Base-by-base conservation (phyloP, 176 grass and related monocot genomes). In the Hsuehochloa calcarea region DNA sequence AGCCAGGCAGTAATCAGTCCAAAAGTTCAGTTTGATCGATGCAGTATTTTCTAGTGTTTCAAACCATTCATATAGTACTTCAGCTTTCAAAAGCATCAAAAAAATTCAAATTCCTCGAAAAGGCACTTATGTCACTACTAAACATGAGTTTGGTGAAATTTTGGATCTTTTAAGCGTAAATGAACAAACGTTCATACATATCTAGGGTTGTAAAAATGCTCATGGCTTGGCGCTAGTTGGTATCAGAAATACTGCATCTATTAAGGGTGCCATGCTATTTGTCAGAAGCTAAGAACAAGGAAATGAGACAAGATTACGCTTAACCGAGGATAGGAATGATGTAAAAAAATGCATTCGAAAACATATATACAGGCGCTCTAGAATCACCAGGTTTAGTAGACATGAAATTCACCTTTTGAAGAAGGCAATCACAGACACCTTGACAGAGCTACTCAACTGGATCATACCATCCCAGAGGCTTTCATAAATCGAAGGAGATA, bases 381-480 rank as follows among this genome's bases (percentile, higher is more conserved):
- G 41, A 49, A 72, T 15, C 13, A 72, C 17, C 41, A 72, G 20
- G 23, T 12, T 72, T 25, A 49, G 69, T 49, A 72, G 7, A 72
- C 43, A 72, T 17, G 44, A 72, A 49, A 72, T 68, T 19, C 9
- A 81, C 65, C 79, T 70, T 69, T 40, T 81, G 10, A 81, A 81
- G 65, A 81, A 81, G 47, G 79, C 65, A 15, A 39, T 15, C 49
- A 55, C 49, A 39, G 50, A 68, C 47, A 69, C 65, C 47, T 54
- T 81, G 22, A 55, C 20, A 69, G 64, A 64, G 41, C 37, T 39
- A 11, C 51, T 69, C 49, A 81, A 52, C 51, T 54, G 47, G 65
- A 81, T 54, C 39, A 37, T 40, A 56, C 79, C 65, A 70, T 40
- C 47, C 47, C 79, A 69, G 13, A 81, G 22, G 51, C 79, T 55